Percentiles rank a stretch among this genome's conserved stretches.
phyloP scores from a whole-genome alignment of 2,329 filamentous ascomycete species.

The Penicillium sp. region DNA sequence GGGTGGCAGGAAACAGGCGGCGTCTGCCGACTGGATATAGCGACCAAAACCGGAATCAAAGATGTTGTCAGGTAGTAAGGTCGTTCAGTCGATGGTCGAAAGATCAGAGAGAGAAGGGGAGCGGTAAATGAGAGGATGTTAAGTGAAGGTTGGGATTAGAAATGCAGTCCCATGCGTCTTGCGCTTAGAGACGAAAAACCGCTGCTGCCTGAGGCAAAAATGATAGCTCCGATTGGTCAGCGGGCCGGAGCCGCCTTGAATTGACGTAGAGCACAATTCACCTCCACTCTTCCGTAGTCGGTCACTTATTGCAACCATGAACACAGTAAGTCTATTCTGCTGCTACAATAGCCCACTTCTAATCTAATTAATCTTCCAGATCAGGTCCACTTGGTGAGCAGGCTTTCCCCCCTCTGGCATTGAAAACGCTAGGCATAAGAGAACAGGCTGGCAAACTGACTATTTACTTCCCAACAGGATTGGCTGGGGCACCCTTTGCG shows the following conservation, averaged over 20 bases:
- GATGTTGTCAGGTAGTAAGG: neutral
- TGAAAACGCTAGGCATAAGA: neutral
- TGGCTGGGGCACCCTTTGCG: conserved; percentile 86
- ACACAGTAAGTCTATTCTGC: conserved; percentile 47
- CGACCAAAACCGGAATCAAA: neutral
- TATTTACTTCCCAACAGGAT: conserved; percentile 57
- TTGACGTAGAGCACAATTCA: conserved; percentile 23
- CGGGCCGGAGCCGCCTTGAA: conserved; percentile 3
- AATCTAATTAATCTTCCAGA: conserved; percentile 38
- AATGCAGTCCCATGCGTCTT: too few relatives aligned
- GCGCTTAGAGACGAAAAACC: conserved; percentile 5
- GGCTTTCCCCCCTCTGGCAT: conserved; percentile 1
- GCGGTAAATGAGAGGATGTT: neutral
- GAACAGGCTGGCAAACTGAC: neutral
- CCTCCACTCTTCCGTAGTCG: conserved; percentile 8
- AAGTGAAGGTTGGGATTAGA: neutral
- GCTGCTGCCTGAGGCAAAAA: conserved; percentile 27
- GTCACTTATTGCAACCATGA: conserved; percentile 41
- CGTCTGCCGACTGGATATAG: conserved; percentile 7
- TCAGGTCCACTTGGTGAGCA: conserved; percentile 59
- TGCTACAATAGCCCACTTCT: neutral
- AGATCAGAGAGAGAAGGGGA: neutral
- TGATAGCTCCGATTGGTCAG: conserved; percentile 5
- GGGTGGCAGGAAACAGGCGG: conserved; percentile 15
- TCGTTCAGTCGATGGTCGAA: neutral